A percentile compares a stretch with the other conserved stretches of the same genome.
Conservation (phyloP, 805 yeast genomes). For the Kodamaea laetipori region DNA sequence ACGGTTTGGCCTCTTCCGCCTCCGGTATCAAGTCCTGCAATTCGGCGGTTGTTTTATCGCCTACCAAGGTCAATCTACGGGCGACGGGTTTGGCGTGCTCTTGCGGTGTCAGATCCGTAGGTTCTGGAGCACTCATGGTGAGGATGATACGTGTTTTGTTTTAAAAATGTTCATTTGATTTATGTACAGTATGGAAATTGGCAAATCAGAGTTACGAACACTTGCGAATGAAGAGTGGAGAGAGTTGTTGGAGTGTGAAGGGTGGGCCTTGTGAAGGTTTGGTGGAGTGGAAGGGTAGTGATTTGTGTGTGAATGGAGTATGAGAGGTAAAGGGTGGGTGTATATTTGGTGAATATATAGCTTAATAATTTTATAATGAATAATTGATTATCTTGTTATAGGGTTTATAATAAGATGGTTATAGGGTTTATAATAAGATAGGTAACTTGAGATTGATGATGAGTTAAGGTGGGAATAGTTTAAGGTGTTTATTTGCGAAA, state of each 20-base stretch:
- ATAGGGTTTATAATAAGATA: too few relatives aligned
- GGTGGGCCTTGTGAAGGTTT: too few relatives aligned
- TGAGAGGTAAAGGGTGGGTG: too few relatives aligned
- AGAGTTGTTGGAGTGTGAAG: neutral
- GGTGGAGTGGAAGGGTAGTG: neutral
- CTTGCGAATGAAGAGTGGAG: neutral
- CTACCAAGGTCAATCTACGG: conserved; percentile 19
- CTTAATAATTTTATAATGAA: too few relatives aligned
- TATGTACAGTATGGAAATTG: too few relatives aligned
- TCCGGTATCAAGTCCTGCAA: conserved; percentile 21
- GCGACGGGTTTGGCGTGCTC: neutral
- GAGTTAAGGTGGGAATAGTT: too few relatives aligned
- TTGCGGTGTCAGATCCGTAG: neutral
- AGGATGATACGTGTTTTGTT: conserved; percentile 13
- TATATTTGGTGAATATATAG: too few relatives aligned
- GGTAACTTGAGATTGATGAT: too few relatives aligned
- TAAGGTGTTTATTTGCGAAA: too few relatives aligned
- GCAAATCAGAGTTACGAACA: too few relatives aligned
- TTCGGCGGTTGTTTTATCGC: conserved; percentile 18
- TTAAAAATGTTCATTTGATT: neutral
- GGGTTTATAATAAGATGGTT: too few relatives aligned
- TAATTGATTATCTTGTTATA: too few relatives aligned
- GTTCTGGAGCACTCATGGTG: conserved; percentile 13
- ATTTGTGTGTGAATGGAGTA: neutral
- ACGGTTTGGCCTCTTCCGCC: neutral